These are phyloP conservation scores for Entonaema liquescens DNA, from an alignment of 495 filamentous ascomycete genomes.

Conservation along the genomic window DNA sequence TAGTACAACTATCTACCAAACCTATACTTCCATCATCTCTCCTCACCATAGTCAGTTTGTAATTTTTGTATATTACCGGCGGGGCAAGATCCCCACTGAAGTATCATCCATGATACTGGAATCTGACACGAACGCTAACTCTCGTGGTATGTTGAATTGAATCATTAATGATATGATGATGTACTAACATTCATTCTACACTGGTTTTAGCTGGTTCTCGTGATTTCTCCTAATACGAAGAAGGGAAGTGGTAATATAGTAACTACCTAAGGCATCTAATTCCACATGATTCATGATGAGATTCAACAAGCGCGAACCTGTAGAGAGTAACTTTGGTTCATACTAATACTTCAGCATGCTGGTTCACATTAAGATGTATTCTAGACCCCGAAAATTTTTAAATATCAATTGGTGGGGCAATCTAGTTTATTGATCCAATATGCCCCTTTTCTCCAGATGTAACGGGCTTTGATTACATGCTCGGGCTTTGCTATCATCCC, in stretches of 20 bases:
- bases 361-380: background rate
- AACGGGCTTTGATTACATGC: background rate
- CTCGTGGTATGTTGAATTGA: background rate
- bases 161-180: constrained; percentile 7
- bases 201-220: background rate
- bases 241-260: background rate
- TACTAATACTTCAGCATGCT: background rate
- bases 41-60: background rate
- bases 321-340: background rate
- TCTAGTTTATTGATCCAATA: background rate
- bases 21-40: background rate
- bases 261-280: background rate
- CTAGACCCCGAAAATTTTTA: background rate
- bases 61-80: background rate
- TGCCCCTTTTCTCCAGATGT: background rate
- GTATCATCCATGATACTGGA: constrained; percentile 4
- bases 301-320: background rate
- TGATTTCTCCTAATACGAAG: background rate
- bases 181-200: background rate
- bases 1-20: background rate
- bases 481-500: background rate
- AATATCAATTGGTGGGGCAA: background rate
- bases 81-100: background rate
- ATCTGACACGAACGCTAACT: background rate
- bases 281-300: background rate